Percentiles rank a stretch among this genome's conserved stretches.
phyloP scores from a whole-genome alignment of 345 rosid genomes.

The Eucalyptus tenuipes region DNA sequence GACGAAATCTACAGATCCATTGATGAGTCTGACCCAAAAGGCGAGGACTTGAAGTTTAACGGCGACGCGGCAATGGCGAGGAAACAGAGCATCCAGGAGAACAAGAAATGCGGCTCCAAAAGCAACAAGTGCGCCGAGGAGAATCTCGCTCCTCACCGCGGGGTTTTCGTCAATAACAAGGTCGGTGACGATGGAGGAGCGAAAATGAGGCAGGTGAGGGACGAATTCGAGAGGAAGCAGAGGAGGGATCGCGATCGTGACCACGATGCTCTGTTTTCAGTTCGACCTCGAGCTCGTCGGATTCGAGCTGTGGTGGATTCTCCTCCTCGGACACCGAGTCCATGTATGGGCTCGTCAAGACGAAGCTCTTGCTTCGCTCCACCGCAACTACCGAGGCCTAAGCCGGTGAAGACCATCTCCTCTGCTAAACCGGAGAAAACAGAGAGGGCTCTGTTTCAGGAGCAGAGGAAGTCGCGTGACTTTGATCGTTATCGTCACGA shows the following conservation, averaged over 20 bases:
- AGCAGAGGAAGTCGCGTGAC: slow-evolving; percentile 24
- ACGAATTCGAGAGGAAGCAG: slow-evolving; percentile 8
- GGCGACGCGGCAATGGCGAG: slow-evolving; percentile 11
- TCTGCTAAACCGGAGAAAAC: slow-evolving; percentile 16
- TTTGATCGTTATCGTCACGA: slow-evolving; percentile 11
- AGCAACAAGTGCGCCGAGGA: neutral
- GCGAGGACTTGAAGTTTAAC: slow-evolving; percentile 23
- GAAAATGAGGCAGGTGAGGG: slow-evolving; percentile 1
- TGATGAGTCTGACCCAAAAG: slow-evolving; percentile 25
- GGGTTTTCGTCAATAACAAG: slow-evolving; percentile 30
- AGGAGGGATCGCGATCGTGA: slow-evolving; percentile 19
- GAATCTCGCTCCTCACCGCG: neutral
- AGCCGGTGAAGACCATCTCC: slow-evolving; percentile 25
- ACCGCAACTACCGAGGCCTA: slow-evolving; percentile 9
- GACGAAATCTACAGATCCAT: slow-evolving; percentile 89
- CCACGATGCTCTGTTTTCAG: slow-evolving; percentile 46
- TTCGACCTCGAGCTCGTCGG: slow-evolving; percentile 68
- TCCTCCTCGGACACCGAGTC: slow-evolving; percentile 81
- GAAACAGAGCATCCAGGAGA: slow-evolving; percentile 6
- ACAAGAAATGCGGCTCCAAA: neutral
- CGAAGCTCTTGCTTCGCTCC: slow-evolving; percentile 18
- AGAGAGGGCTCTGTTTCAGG: slow-evolving; percentile 27
- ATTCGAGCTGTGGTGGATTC: slow-evolving; percentile 60
- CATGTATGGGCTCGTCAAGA: slow-evolving; percentile 19
- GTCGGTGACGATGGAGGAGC: slow-evolving; percentile 13